Evolutionary conservation across 2,329 filamentous ascomycete genomes (phyloP).

Genomic region (Claviceps sp.): DNA sequence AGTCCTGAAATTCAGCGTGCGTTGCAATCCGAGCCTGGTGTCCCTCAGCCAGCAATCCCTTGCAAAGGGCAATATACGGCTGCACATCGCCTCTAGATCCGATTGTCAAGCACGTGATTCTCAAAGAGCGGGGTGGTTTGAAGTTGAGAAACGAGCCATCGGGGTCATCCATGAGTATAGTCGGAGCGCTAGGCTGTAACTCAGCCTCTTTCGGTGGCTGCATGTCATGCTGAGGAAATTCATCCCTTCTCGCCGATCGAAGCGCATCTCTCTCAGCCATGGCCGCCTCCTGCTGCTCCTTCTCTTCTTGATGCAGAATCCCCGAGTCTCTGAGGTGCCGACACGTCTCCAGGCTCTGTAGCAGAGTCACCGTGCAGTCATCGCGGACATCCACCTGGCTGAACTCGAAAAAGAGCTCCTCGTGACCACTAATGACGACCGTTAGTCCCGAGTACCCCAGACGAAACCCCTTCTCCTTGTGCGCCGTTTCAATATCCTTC

Average conservation of each 20-base stretch:
- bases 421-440: slow-evolving; percentile 83
- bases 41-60: slow-evolving; percentile 75
- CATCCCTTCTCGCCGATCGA: slow-evolving; percentile 53
- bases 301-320: slow-evolving; percentile 52
- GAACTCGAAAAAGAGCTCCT: slow-evolving; percentile 96
- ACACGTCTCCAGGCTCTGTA: slow-evolving; percentile 61
- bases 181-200: slow-evolving; percentile 44
- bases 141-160: slow-evolving; percentile 81
- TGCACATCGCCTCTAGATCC: slow-evolving; percentile 93
- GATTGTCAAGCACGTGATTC: slow-evolving; percentile 87
- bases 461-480: slow-evolving; percentile 90
- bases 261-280: slow-evolving; percentile 71
- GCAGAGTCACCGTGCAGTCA: slow-evolving; percentile 72
- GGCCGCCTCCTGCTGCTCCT: slow-evolving; percentile 58
- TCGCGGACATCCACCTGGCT: slow-evolving; percentile 64
- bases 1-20: slow-evolving; percentile 76
- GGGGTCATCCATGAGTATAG: slow-evolving; percentile 81
- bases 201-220: slow-evolving; percentile 34
- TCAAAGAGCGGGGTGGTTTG: slow-evolving; percentile 67
- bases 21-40: slow-evolving; percentile 82
- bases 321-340: slow-evolving; percentile 59
- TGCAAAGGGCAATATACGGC: slow-evolving; percentile 93
- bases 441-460: slow-evolving; percentile 85
- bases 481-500: slow-evolving; percentile 81
- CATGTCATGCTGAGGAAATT: slow-evolving; percentile 36